A percentile compares a stretch with the other conserved stretches of the same genome.
These are phyloP conservation scores for Kipferlia bialata DNA, from an alignment of 78 protist species.

Conservation along the genomic window DNA sequence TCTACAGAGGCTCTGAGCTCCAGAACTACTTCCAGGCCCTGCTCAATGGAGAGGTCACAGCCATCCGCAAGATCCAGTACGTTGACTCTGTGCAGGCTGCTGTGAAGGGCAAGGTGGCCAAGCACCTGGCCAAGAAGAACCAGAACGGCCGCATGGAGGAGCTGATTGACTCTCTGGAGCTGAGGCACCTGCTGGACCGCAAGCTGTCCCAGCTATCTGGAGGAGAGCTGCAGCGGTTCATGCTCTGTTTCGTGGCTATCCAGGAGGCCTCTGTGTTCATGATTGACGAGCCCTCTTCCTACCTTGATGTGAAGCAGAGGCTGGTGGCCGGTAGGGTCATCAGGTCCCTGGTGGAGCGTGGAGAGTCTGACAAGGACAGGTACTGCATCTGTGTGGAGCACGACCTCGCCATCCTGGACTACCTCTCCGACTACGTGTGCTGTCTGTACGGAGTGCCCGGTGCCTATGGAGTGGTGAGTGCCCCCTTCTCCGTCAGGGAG, in stretches of 20 bases:
- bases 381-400: slow-evolving; percentile 96
- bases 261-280: slow-evolving; percentile 54
- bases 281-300: slow-evolving; percentile 97
- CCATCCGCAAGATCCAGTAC: slow-evolving; percentile 93
- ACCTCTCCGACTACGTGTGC: slow-evolving; percentile 96
- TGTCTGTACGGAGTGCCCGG: slow-evolving; percentile 93
- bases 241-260: slow-evolving; percentile 63
- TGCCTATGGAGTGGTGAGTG: slow-evolving; percentile 98
- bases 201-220: slow-evolving; percentile 79
- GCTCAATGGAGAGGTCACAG: slow-evolving; percentile 76
- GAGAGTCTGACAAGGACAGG: not conserved
- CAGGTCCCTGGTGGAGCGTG: slow-evolving; percentile 46
- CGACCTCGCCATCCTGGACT: slow-evolving; percentile 94
- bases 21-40: slow-evolving; percentile 83
- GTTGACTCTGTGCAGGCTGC: slow-evolving; percentile 89
- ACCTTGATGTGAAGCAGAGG: slow-evolving; percentile 96
- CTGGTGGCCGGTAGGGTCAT: slow-evolving; percentile 85
- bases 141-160: not conserved
- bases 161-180: not conserved
- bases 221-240: slow-evolving; percentile 98
- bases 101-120: slow-evolving; percentile 55
- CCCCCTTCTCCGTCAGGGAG: slow-evolving; percentile 94
- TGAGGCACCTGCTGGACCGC: slow-evolving; percentile 42
- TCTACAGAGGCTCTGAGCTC: slow-evolving; percentile 95
- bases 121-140: not conserved